phyloP scores from a whole-genome alignment of 208 protist genomes.

The Wallacemonas sp. region DNA sequence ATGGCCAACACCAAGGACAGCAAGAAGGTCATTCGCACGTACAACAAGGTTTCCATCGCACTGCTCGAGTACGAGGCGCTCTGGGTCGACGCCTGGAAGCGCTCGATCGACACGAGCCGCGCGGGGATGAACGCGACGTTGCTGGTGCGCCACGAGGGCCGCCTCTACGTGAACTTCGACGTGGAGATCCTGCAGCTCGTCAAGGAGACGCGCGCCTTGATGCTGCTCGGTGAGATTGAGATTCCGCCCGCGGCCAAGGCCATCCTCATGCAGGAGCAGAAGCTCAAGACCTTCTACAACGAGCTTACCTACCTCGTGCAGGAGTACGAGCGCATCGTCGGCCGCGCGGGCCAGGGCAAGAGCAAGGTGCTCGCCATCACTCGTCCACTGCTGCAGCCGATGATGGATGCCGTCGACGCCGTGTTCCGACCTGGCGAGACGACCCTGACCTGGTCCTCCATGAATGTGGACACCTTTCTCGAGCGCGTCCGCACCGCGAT shows the following conservation, averaged over 20 bases:
- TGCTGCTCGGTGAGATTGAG: slow-evolving; percentile 93
- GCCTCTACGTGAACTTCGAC: slow-evolving; percentile 98
- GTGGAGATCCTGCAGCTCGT: slow-evolving; percentile 96
- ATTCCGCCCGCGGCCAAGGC: slow-evolving; percentile 88
- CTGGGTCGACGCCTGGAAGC: slow-evolving; percentile 95
- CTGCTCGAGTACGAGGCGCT: slow-evolving; percentile 97
- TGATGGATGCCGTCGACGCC: slow-evolving; percentile 91
- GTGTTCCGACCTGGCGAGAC: slow-evolving; percentile 89
- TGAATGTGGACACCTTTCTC: slow-evolving; percentile 96
- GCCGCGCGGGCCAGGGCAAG: slow-evolving; percentile 37
- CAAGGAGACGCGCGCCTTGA: slow-evolving; percentile 94
- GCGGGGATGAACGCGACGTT: slow-evolving; percentile 95
- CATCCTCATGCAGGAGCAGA: slow-evolving; percentile 95
- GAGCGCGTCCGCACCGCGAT: slow-evolving; percentile 85
- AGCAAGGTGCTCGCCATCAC: slow-evolving; percentile 87
- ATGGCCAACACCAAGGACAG: slow-evolving; percentile 95
- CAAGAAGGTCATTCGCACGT: slow-evolving; percentile 96
- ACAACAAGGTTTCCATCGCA: slow-evolving; percentile 95
- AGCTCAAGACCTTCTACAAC: slow-evolving; percentile 95
- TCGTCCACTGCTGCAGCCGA: slow-evolving; percentile 87
- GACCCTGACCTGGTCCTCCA: slow-evolving; percentile 95
- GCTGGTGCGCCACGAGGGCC: slow-evolving; percentile 93
- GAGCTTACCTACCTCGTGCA: slow-evolving; percentile 91
- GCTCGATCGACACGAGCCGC: slow-evolving; percentile 93
- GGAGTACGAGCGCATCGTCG: slow-evolving; percentile 91